Base-by-base conservation (phyloP, 2,329 filamentous ascomycete genomes). In the Orbilia javanica region DNA sequence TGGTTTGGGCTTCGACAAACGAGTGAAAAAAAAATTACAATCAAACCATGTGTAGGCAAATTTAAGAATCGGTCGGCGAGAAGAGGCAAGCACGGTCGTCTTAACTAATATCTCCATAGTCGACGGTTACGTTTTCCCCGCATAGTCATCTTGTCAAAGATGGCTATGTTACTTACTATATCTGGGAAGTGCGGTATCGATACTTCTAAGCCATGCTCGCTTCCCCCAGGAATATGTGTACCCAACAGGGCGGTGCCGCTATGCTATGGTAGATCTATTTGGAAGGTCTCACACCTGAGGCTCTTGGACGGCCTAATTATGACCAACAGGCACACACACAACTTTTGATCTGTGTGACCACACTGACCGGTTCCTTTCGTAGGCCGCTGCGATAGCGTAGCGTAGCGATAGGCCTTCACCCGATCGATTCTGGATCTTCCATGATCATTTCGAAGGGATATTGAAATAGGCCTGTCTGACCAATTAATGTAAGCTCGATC, bases 271-370 rank as follows among this genome's bases (percentile, higher is more conserved):
- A 29, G 18, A 18, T 64, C 25, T 46, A 66, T 73, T 73, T 73
- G 62, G 46, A 34, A 60, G 31, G 57, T 64, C 46, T 72, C 31
- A 53, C 39, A 36, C 29, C 18, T 73, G 69, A 65, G 69, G 62
- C 69, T 73, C 60, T 42, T 60, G 31, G n/a, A 18, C 13, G 31
- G 53, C 39, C 42, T 39, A 48, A 39, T 50, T 34, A 52, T 27
- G 22, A 39, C 50, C 50, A 31, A n/a, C 25, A n/a, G 22, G 20
- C 22, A 48, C 22, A 29, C 22, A n/a, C n/a, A n/a, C n/a, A n/a
- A n/a, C n/a, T n/a, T n/a, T n/a, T n/a, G n/a, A n/a, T n/a, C 25
- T 66, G 69, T 73, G 50, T 62, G 20, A 72, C 68, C 57, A 65
- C 67, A 64, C 67, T n/a, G 52, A 15, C 6, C 18, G n/a, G n/a